Evolutionary conservation across 2,329 filamentous ascomycete genomes (phyloP).

Genomic region (Ceratocystis colombiana): DNA sequence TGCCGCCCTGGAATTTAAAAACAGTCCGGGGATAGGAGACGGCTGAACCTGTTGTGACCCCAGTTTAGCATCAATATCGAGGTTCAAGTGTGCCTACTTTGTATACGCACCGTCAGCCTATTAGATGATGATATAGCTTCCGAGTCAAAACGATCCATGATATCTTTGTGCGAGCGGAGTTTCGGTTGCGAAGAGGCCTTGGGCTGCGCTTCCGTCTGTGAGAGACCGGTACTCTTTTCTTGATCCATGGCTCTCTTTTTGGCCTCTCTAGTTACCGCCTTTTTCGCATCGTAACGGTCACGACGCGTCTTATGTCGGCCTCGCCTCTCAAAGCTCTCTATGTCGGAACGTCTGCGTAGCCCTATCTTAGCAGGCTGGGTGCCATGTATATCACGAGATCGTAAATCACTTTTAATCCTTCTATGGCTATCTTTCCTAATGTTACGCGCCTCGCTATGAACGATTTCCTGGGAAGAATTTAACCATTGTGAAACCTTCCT

Average conservation of each 20-base stretch:
- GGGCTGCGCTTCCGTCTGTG: neutral
- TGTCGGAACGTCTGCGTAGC: constrained; percentile 26
- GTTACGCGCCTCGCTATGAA: neutral
- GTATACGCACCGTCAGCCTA: constrained; percentile 30
- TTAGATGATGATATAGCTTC: constrained; percentile 38
- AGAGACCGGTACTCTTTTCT: neutral
- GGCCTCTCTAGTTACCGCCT: constrained; percentile 27
- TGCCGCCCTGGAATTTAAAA: constrained; percentile 32
- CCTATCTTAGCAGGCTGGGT: neutral
- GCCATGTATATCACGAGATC: neutral
- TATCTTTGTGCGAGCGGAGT: constrained; percentile 36
- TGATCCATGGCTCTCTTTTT: neutral
- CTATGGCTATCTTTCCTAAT: neutral
- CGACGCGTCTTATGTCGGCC: constrained; percentile 47
- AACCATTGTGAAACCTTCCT: neutral
- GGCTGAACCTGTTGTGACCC: constrained; percentile 31
- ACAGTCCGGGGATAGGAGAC: constrained; percentile 32
- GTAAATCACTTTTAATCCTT: neutral
- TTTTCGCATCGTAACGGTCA: constrained; percentile 44
- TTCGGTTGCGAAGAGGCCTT: constrained; percentile 26
- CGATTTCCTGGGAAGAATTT: neutral
- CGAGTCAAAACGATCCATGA: constrained; percentile 49
- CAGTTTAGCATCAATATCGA: neutral
- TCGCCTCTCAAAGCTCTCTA: constrained; percentile 38
- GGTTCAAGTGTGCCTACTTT: neutral